Evolutionary conservation across 495 filamentous ascomycete genomes (phyloP), one percentile per base, ranked within the genome.

Genomic region (Clavariopsis aquatica): DNA sequence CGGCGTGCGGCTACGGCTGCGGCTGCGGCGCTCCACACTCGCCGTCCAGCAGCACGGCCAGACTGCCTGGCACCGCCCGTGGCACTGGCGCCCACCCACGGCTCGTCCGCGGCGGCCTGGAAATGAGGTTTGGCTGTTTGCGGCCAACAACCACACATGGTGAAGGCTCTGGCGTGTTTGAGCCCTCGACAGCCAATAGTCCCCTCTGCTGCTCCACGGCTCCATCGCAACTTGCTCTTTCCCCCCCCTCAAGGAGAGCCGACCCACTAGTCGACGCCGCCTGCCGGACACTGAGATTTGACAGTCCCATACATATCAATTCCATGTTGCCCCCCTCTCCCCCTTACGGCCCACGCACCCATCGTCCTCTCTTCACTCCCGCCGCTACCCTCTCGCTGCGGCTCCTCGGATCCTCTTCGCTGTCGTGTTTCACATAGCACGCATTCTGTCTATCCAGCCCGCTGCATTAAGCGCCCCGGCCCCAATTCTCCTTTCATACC

Each of bases 401-500:
- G 57, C 49, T 49, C 60, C 43, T 66, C 34, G 63, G 56, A 24
- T 24, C 24, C 9, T 57, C 49, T 52, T 36, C 59, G 45, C 52
- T 63, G 54, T 60, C 55, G 31, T 38, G 56, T 68, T 64, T 68
- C 63, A 66, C 63, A 54, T 66, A 60, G 43, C 49, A 66, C 56
- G 29, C 57, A 60, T 66, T 54, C 62, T 36, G 23, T 15, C 63
- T 60, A 66, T 31, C 56, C 27, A 52, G 31, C 20, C n/a, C 38
- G n/a, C 45, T 57, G 65, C 65, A 68, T 68, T 68, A 68, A 26
- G 65, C 65, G 65, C 65, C 55, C 34, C 52, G 59, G 38, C 57
- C 59, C 22, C 65, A n/a, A 46, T 61, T 36, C 22, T 49, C 53
- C 49, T 54, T 58, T 57, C 57, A 57, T 67, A 57, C 49, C n/a